Evolutionary conservation across 2,329 filamentous ascomycete genomes (phyloP).

Genomic region (Penicillium sp.): DNA sequence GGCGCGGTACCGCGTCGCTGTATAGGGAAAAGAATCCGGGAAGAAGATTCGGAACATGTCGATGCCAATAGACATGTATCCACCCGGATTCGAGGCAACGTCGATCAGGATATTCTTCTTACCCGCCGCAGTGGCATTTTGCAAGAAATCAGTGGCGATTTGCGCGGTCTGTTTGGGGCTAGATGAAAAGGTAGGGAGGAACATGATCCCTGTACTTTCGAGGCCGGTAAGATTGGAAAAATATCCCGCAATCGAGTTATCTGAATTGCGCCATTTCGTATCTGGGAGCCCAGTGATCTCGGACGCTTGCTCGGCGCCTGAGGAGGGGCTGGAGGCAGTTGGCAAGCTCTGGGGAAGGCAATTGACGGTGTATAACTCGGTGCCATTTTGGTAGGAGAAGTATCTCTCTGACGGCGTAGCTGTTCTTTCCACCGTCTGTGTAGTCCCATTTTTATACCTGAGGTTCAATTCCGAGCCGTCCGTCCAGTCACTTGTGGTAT

Average conservation of each 20-base stretch:
- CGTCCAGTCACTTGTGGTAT: conserved; percentile 18
- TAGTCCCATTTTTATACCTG: conserved; percentile 22
- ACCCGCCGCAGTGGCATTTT: conserved; percentile 33
- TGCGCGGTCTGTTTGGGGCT: conserved; percentile 18
- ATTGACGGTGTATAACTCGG: conserved; percentile 15
- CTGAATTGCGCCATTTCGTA: conserved; percentile 18
- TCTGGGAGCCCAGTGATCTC: conserved; percentile 17
- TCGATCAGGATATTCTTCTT: conserved; percentile 66
- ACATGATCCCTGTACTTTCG: conserved; percentile 48
- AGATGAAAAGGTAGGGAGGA: conserved; percentile 27
- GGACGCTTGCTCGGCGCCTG: conserved; percentile 19
- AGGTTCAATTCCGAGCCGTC: conserved; percentile 16
- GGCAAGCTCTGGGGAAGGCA: conserved; percentile 20
- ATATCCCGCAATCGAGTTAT: conserved; percentile 44
- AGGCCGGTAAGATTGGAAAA: conserved; percentile 42
- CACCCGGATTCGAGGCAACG: conserved; percentile 60
- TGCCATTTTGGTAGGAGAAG: conserved; percentile 22
- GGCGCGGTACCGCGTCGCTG: conserved; percentile 48
- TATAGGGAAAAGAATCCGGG: conserved; percentile 46
- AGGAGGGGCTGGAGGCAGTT: conserved; percentile 4
- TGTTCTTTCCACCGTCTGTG: conserved; percentile 14
- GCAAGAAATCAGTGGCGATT: conserved; percentile 23
- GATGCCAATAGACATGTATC: conserved; percentile 48
- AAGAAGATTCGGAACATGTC: conserved; percentile 57
- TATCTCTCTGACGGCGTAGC: conserved; percentile 19